Percentiles rank a stretch among this genome's conserved stretches.
phyloP scores from a whole-genome alignment of 2,329 filamentous ascomycete species.

The Diplocarpon rosae region DNA sequence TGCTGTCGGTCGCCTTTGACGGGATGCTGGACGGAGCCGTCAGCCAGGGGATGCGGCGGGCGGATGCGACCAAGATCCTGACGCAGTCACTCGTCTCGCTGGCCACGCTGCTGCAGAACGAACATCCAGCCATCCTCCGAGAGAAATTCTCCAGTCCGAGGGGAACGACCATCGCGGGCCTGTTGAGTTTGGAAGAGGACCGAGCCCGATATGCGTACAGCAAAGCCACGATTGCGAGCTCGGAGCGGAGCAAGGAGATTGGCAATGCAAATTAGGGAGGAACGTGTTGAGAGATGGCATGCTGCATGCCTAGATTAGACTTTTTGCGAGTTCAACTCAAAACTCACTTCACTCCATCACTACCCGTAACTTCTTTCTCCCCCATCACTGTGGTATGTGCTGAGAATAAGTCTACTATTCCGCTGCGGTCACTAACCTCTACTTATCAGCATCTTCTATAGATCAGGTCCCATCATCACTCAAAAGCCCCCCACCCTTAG shows the following conservation, averaged over 20 bases:
- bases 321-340: no score
- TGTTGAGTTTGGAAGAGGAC: constrained; percentile 65
- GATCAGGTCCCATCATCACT: no score
- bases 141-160: constrained; percentile 68
- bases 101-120: constrained; percentile 39
- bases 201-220: constrained; percentile 55
- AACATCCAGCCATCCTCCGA: constrained; percentile 63
- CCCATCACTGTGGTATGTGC: no score
- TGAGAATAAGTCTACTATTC: no score
- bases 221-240: constrained; percentile 58
- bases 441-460: no score
- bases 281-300: no score
- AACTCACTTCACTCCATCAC: no score
- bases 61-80: constrained; percentile 65
- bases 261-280: background rate
- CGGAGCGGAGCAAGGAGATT: constrained; percentile 32
- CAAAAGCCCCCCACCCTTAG: no score
- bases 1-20: constrained; percentile 65
- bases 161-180: constrained; percentile 66
- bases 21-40: constrained; percentile 68
- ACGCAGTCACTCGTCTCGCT: constrained; percentile 58
- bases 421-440: no score
- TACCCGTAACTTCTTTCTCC: no score
- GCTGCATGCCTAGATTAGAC: no score
- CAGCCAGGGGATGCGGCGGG: constrained; percentile 63